Base-by-base conservation (phyloP, 176 grass and related monocot species). In the Musa schizocarpa region DNA sequence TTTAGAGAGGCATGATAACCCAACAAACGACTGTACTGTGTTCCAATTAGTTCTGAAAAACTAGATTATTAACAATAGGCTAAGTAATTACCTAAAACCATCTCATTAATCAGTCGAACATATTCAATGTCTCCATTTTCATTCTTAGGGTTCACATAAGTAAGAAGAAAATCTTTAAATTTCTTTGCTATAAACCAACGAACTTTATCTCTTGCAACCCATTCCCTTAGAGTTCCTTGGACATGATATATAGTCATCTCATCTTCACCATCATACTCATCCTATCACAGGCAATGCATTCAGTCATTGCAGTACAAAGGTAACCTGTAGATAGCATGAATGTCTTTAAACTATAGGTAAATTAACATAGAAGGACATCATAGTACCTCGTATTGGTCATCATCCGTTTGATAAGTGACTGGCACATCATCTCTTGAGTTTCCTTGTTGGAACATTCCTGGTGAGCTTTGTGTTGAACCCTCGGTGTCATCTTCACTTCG, bases 151-250 rank as follows among this genome's bases (percentile, higher is more conserved):
- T 89, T 91, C 76, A 99, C 88, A 83, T 93, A 98, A 59, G 94
- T 93, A 72, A 98, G 85, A 81, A 98, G 84, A 57, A 99, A 99
- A 52, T 99, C 95, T 76, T 94, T 99, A 75, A 99, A 99, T 89
- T 94, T 99, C 81, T 89, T 99, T 14, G 86, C 95, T 71, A 99
- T 99, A 71, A 99, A 99, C n/a, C 95, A 81, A 7, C 90, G 73
- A 12, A 99, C 90, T 89, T 99, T 90, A 78, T 98, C 90, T 84
- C 95, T 91, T 87, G 90, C 87, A 74, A 98, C 90, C 95, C 95
- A 91, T 63, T 98, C 95, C 73, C 90, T 83, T 12, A 93, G 68
- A 70, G 88, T 90, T 78, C 95, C 95, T 91, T 98, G 95, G 62
- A 98, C 90, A 48, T 88, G 90, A 77, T 91, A 98, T 88, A 98